These are phyloP conservation scores for Orbilia oligospora DNA, from an alignment of 2,329 filamentous ascomycete genomes.

Conservation along the genomic window DNA sequence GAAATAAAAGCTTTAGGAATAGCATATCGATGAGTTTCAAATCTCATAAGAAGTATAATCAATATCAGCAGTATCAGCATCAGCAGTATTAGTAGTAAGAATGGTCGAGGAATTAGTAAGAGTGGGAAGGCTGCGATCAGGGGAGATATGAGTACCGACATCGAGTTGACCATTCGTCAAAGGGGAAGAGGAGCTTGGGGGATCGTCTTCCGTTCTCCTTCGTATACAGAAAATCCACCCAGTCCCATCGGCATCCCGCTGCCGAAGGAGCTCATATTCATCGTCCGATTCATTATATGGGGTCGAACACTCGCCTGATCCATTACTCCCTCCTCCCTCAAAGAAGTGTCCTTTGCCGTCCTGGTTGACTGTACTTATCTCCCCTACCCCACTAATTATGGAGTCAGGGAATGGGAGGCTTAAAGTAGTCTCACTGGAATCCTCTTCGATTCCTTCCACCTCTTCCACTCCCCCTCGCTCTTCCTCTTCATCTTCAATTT, in stretches of 20 bases:
- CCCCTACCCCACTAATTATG: not conserved
- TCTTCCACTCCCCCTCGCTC: no score
- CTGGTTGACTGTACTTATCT: not conserved
- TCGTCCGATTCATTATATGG: not conserved
- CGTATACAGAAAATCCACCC: constrained; percentile 3
- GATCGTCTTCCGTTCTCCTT: not conserved
- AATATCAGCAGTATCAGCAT: not conserved
- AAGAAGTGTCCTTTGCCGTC: not conserved
- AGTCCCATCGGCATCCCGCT: not conserved
- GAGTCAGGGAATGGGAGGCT: not conserved
- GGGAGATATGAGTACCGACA: not conserved
- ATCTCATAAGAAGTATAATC: not conserved
- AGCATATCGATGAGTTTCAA: no score
- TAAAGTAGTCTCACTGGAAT: not conserved
- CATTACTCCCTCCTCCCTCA: no score
- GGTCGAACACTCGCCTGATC: not conserved
- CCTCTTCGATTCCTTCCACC: no score
- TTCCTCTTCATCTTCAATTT: no score
- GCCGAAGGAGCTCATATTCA: not conserved
- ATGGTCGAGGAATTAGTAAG: not conserved
- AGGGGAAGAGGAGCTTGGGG: not conserved
- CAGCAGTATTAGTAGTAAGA: no score
- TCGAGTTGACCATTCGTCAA: not conserved
- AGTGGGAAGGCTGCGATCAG: not conserved
- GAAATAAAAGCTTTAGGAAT: no score